Base-by-base conservation (phyloP, 169 alveolate species). In the Cystoisospora suis region DNA sequence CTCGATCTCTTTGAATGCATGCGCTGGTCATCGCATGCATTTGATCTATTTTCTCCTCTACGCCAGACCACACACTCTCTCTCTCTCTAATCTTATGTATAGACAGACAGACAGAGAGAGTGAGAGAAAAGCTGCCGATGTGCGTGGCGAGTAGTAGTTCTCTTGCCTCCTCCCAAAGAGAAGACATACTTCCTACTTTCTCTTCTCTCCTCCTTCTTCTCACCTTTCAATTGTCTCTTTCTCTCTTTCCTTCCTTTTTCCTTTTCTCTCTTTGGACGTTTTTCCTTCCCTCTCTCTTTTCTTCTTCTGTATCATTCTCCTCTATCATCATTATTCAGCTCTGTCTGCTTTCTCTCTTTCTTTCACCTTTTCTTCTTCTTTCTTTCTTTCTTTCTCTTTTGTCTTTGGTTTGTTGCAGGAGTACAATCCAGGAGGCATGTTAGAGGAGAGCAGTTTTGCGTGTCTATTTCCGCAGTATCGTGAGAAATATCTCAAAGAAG, bases 391-490 rank as follows among this genome's bases (percentile, higher is more conserved):
- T 53, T 53, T 53, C 23, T 7, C 7, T 58, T 81, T 46, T 75
- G 81, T 27, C 42, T 87, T n/a, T n/a, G n/a, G n/a, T n/a, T n/a
- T n/a, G n/a, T n/a, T n/a, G 1, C 96, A 97, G 70, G 98, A 96
- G 59, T 98, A 97, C 89, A 98, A 97, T 96, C 98, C 98, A 85
- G 93, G 95, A 61, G 98, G 99, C 32, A 95, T 98, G 38, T 90
- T 97, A 49, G 99, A 98, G 92, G 99, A 98, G 91, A 97, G 99
- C 92, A 97, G 99, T 75, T 99, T 99, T 90, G 99, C 99, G 17
- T 98, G 98, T 0, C 94, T 98, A 77, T 99, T 99, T 94, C 99
- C 99, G 20, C 97, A 98, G 92, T 99, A 99, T 93, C 95, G 99
- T 70, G 99, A 99, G 95, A 98, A 98, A 75, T 99, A 99, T 88